These are phyloP conservation scores for Penicillium griseofulvum DNA, from an alignment of 2,329 filamentous ascomycete species.

Conservation along the genomic window DNA sequence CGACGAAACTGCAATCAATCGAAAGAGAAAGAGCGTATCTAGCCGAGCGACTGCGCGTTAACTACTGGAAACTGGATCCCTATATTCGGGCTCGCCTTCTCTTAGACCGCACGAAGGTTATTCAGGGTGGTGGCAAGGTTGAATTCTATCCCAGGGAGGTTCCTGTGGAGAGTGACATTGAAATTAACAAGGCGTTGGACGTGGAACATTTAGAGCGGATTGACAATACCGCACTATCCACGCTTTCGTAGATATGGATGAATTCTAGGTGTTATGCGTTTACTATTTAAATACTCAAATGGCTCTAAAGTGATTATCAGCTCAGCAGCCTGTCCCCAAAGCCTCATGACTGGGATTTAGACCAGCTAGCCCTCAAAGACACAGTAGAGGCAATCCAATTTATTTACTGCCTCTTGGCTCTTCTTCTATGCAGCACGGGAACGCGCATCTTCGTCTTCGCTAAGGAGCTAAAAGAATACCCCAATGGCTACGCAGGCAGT, in stretches of 20 bases:
- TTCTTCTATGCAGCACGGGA: no score
- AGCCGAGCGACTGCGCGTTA: conserved; percentile 63
- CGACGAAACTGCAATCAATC: conserved; percentile 46
- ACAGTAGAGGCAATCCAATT: no score
- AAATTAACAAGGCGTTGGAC: conserved; percentile 1
- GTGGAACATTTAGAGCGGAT: conserved; percentile 15
- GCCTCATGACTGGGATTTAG: no score
- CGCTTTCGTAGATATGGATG: neutral
- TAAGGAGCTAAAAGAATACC: no score
- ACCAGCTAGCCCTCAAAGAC: no score
- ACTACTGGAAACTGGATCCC: conserved; percentile 88
- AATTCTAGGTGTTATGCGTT: neutral
- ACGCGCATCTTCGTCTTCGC: no score
- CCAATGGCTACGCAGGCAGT: no score
- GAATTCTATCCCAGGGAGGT: conserved; percentile 60
- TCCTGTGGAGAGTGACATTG: conserved; percentile 3
- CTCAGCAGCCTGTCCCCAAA: no score
- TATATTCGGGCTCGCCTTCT: conserved; percentile 74
- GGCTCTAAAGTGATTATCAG: neutral
- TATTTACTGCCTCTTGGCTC: no score
- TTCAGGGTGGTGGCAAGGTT: conserved; percentile 64
- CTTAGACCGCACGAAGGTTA: conserved; percentile 75
- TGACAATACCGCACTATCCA: neutral
- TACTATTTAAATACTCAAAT: neutral
- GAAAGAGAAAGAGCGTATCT: conserved; percentile 60